Percentiles rank a stretch among this genome's conserved stretches.
Evolutionary conservation across 139 green algal genomes (phyloP).

Genomic region (Gonium pectorale): DNA sequence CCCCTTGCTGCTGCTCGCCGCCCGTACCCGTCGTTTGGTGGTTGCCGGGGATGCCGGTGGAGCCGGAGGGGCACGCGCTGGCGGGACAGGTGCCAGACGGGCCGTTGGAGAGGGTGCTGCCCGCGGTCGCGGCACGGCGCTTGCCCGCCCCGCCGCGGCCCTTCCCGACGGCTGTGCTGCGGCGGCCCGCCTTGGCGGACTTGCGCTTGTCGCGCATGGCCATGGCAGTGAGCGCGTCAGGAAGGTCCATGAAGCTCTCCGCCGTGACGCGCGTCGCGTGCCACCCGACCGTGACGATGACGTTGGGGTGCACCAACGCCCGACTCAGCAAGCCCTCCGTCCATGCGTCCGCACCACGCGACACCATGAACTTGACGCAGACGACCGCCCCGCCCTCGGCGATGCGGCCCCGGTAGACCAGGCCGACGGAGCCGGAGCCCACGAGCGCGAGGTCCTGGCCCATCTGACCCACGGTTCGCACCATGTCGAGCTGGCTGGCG

Average conservation of each 20-base stretch:
- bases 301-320: slow-evolving; percentile 25
- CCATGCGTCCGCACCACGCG: slow-evolving; percentile 15
- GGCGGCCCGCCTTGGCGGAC: neutral
- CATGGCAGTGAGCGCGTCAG: neutral
- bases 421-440: neutral
- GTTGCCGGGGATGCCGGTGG: too few species aligned
- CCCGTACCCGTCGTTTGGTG: too few species aligned
- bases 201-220: neutral
- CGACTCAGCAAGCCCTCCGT: slow-evolving; percentile 37
- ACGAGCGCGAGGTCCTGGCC: neutral
- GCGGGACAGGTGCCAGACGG: too few species aligned
- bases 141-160: neutral
- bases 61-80: too few species aligned
- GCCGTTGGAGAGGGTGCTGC: too few species aligned
- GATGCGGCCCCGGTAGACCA: slow-evolving; percentile 13
- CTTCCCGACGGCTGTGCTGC: neutral
- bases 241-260: slow-evolving; percentile 20
- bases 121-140: too few species aligned
- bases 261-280: slow-evolving; percentile 11
- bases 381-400: neutral
- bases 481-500: neutral
- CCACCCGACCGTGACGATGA: slow-evolving; percentile 9
- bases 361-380: slow-evolving; percentile 18
- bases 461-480: slow-evolving; percentile 10
- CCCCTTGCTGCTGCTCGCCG: too few species aligned